Evolutionary conservation across 805 yeast genomes (phyloP), one percentile per base, ranked within the genome.

Genomic region (Cyberlindnera bimundalis): DNA sequence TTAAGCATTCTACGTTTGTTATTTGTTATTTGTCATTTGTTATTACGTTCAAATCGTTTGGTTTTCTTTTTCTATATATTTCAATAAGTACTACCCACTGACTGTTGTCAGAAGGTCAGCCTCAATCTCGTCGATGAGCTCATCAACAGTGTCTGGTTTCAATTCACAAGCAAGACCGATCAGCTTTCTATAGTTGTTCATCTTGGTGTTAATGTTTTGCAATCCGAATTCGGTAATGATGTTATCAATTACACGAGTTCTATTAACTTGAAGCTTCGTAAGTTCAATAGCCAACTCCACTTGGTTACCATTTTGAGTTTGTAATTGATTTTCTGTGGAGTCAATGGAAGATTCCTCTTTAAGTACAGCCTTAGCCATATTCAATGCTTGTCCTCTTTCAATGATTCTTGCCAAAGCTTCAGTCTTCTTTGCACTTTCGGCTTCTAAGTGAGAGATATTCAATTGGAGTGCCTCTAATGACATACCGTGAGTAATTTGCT

Each of bases 91-190:
- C n/a, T 20, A 36, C 14, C 34, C 15, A n/a, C n/a, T 31, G 19
- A 45, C 54, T 1, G 54, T 52, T 6, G 55, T 54, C 20, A 54
- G 35, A 9, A 67, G 46, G 42, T 66, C 73, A 19, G 61, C 59
- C 43, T 68, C 88, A 31, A 91, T 84, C 16, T 91, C 96, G 50
- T 85, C 91, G 37, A 91, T 69, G 43, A 88, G 70, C 23, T 85
- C 83, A 50, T 83, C 87, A 43, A 91, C 81, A 45, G 84, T 93
- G 45, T 86, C 95, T 16, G 81, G 72, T 36, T 80, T 77, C 40
- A 88, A 71, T 2, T 87, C 95, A 58, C 95, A 84, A 35, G 87
- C 76, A 34, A 79, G 66, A 18, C 91, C 76, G 31, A 93, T 81
- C 46, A 91, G 69, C 54, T 79, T 79, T 48, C 95, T 73, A 66